Base-by-base conservation (phyloP, 352 stramenopile species). In the Pelagophyceae sp. region DNA sequence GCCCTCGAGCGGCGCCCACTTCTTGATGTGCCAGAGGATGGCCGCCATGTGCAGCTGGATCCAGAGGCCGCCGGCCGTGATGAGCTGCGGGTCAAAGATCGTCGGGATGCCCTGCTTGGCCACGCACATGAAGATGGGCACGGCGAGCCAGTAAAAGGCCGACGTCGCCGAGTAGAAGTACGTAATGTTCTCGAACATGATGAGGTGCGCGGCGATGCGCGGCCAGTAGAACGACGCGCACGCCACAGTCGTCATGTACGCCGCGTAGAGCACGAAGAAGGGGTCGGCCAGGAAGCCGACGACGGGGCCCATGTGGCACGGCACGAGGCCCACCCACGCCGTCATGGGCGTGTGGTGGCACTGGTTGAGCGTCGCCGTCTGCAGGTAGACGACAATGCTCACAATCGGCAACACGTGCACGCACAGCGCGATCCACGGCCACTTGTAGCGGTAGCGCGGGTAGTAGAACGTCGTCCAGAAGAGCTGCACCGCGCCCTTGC, bases 141-240 rank as follows among this genome's bases (percentile, higher is more conserved):
- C 20, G 3, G 64, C 64, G 32, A 72, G 6, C 64, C 64, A 72
- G 64, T 33, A 72, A n/a, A 51, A 72, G 29, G 64, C 64, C 19
- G 19, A 31, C 11, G 23, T 38, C 32, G 64, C 15, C 19, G 64
- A 51, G 64, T 45, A 72, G 64, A 72, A 72, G 35, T 72, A 72
- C 19, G 64, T 72, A 3, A 72, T n/a, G 64, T 72, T 72, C 64
- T 72, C 64, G 64, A 72, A 72, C 64, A 72, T 72, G 64, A 72
- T 50, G 64, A 72, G 6, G 19, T 51, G 31, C 15, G 64, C 64
- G 29, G 6, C 31, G 31, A 72, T 38, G 32, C 19, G 20, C 31
- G 64, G 35, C 31, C 35, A 51, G 19, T 40, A 29, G 64, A 72
- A 72, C 6, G 19, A 72, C 6, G 35, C 35, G 19, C 11, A 20